Conservation (phyloP, 495 filamentous ascomycete species). For the Trypethelium eluteriae region DNA sequence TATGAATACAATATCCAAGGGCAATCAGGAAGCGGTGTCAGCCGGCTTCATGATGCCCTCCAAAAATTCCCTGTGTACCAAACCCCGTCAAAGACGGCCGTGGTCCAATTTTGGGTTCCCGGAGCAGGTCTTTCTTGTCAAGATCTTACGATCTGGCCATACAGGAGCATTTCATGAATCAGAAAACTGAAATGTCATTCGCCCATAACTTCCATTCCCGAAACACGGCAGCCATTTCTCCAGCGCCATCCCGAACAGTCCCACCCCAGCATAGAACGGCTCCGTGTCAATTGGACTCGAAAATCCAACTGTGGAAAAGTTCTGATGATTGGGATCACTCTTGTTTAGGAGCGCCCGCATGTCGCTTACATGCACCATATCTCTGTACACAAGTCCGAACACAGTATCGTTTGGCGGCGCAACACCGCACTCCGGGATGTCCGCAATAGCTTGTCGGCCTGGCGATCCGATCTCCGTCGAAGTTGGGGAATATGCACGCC, state of each 20-base stretch:
- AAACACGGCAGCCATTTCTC: slow-evolving; percentile 20
- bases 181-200: slow-evolving; percentile 16
- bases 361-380: slow-evolving; percentile 19
- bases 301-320: slow-evolving; percentile 20
- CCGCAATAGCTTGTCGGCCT: slow-evolving; percentile 6
- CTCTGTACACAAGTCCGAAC: slow-evolving; percentile 17
- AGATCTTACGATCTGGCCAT: neutral
- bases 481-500: slow-evolving; percentile 45
- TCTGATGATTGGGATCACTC: slow-evolving; percentile 23
- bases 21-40: neutral
- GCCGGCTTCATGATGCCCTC: no score
- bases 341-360: slow-evolving; percentile 20
- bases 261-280: slow-evolving; percentile 18
- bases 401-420: slow-evolving; percentile 15
- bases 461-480: slow-evolving; percentile 18
- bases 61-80: neutral
- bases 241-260: slow-evolving; percentile 19
- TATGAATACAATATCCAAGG: neutral
- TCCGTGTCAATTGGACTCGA: slow-evolving; percentile 17
- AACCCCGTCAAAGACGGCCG: neutral
- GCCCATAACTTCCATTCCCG: slow-evolving; percentile 13
- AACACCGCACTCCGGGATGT: slow-evolving; percentile 16
- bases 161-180: slow-evolving; percentile 2
- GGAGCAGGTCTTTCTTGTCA: no score
- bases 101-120: neutral